Evolutionary conservation across 2,329 filamentous ascomycete genomes (phyloP), one percentile per base, ranked within the genome.

Genomic region (Diaporthe ilicicola): DNA sequence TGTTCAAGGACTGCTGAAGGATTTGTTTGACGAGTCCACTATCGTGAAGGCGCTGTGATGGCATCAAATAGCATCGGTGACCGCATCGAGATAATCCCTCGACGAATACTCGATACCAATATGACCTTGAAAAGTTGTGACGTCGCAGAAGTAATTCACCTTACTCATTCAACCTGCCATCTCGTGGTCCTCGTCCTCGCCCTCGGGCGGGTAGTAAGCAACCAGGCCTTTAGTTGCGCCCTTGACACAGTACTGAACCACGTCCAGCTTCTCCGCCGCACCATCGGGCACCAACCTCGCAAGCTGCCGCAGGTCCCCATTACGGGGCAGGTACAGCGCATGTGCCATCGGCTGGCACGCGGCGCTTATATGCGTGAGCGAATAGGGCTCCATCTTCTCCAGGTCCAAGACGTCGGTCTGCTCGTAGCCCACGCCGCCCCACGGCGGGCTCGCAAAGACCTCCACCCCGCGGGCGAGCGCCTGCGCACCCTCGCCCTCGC

Each of bases 381-480:
- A 92, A 78, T 99, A 99, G 0, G 96, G 96, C 80, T 95, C 87
- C 96, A 99, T 98, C 96, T 99, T 90, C 66, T 87, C 87, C 66
- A 98, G 84, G 77, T 98, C 91, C 77, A 98, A 98, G 6, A 99
- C 87, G 46, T 92, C 85, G 71, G 88, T 86, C 0, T 84, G 84
- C 32, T 82, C 78, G 76, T 90, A 90, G 22, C 84, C 84, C 2
- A 88, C 86, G 0, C 88, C 88, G 29, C 88, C 88, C 88, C 88
- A 90, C 0, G 88, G 88, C 24, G 88, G 88, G 17, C 87, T 89
- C 0, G 86, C 87, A 74, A 90, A 90, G 10, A 90, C 59, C 6
- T 85, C 82, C 0, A 87, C 85, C 44, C 55, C 56, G 6, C 64
- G 50, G 3, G 78, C 76, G 2, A 77, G 74, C 1, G 82, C 70